Conservation (phyloP, 2,329 filamentous ascomycete species). For the Leptosphaerulina australis region DNA sequence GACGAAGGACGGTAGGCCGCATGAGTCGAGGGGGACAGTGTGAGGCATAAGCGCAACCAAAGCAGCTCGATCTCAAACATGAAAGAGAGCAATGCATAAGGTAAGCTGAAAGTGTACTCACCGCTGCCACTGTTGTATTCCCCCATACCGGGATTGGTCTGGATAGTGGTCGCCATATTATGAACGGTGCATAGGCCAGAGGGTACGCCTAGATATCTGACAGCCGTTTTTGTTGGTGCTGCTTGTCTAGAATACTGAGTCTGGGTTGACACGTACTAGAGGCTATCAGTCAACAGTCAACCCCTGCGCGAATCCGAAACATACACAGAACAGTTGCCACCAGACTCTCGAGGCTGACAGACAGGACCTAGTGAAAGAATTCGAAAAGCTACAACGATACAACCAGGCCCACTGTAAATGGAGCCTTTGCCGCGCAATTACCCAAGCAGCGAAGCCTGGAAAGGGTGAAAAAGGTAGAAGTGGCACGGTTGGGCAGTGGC, state of each 20-base stretch:
- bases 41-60: slow-evolving; percentile 39
- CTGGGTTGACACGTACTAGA: slow-evolving; percentile 20
- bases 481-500: slow-evolving; percentile 20
- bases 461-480: slow-evolving; percentile 1
- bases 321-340: slow-evolving; percentile 26
- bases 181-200: slow-evolving; percentile 38
- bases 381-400: slow-evolving; percentile 3
- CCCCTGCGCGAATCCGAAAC: slow-evolving; percentile 35
- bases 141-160: slow-evolving; percentile 40
- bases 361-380: slow-evolving; percentile 4
- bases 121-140: slow-evolving; percentile 45
- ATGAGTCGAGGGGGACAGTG: slow-evolving; percentile 16
- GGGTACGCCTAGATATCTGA: background rate
- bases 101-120: slow-evolving; percentile 27
- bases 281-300: slow-evolving; percentile 32
- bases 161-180: slow-evolving; percentile 44
- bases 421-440: background rate
- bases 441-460: slow-evolving; percentile 2
- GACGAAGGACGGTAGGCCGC: slow-evolving; percentile 27
- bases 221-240: background rate
- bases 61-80: slow-evolving; percentile 43
- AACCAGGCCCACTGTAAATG: slow-evolving; percentile 2
- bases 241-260: slow-evolving; percentile 2
- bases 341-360: slow-evolving; percentile 12
- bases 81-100: slow-evolving; percentile 34